Percentiles rank a stretch among this genome's conserved stretches.
These are phyloP conservation scores for Parasarocladium wereldwijsianum DNA, from an alignment of 2,329 filamentous ascomycete species.

Conservation along the genomic window DNA sequence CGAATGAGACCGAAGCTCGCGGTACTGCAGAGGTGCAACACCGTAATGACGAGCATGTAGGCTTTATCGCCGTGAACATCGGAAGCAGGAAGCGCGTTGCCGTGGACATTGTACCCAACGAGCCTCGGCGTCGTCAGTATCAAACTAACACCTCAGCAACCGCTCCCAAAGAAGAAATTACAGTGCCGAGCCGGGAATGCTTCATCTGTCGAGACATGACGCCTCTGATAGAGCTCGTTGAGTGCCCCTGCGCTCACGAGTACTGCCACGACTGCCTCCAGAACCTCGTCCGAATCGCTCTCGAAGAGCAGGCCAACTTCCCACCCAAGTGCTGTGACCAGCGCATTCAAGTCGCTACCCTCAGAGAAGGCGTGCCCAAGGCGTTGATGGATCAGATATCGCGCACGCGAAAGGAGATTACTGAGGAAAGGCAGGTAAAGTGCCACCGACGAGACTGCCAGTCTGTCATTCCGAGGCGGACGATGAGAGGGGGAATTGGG, in stretches of 20 bases:
- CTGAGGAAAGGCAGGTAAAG: constrained; percentile 29
- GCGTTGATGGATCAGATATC: background rate
- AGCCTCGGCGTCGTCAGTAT: too few species aligned
- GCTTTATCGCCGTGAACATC: too few species aligned
- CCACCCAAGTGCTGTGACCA: constrained; percentile 38
- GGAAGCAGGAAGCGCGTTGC: too few species aligned
- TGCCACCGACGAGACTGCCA: constrained; percentile 20
- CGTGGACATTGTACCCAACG: too few species aligned
- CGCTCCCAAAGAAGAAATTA: too few species aligned
- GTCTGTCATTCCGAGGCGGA: constrained; percentile 1
- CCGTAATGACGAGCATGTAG: too few species aligned
- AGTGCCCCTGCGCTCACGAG: constrained; percentile 18
- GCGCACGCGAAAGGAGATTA: constrained; percentile 12
- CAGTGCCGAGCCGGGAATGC: constrained; percentile 1
- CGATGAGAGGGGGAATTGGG: constrained; percentile 18
- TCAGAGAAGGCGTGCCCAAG: constrained; percentile 18
- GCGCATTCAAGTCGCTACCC: constrained; percentile 20
- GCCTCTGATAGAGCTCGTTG: constrained; percentile 6
- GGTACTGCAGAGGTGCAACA: too few species aligned
- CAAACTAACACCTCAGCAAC: too few species aligned
- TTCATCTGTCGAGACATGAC: background rate
- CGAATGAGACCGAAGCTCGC: too few species aligned
- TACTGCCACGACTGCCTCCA: constrained; percentile 37
- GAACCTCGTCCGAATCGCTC: constrained; percentile 25
- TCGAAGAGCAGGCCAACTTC: constrained; percentile 35